Percentiles rank a stretch among this genome's conserved stretches.
Conservation (phyloP, 2,329 filamentous ascomycete species). For the Pyrenochaeta sp. region DNA sequence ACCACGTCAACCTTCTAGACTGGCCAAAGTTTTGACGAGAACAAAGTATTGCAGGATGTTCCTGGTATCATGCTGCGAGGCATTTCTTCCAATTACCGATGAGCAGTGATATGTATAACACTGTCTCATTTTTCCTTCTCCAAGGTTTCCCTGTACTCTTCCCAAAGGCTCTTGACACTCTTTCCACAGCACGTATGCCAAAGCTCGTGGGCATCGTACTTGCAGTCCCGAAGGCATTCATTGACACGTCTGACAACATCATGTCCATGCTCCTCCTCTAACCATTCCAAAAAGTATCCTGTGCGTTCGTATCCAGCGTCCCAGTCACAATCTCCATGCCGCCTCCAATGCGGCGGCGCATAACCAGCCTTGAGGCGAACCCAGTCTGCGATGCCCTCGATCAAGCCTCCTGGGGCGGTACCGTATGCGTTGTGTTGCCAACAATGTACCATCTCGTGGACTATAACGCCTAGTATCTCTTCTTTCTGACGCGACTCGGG, state of each 20-base stretch:
- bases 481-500: conserved; percentile 47
- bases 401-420: conserved; percentile 70
- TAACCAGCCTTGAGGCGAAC: conserved; percentile 78
- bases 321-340: conserved; percentile 69
- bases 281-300: conserved; percentile 86
- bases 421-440: conserved; percentile 78
- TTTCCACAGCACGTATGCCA: conserved; percentile 73
- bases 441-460: conserved; percentile 94
- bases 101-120: no score
- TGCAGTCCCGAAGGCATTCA: conserved; percentile 67
- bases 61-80: no score
- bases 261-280: conserved; percentile 70
- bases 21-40: no score
- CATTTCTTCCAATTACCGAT: no score
- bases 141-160: conserved; percentile 68
- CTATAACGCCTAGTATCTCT: conserved; percentile 83
- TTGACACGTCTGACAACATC: conserved; percentile 66
- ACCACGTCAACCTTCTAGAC: no score
- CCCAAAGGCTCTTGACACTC: conserved; percentile 74
- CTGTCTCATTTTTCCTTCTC: conserved; percentile 18
- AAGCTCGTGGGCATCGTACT: conserved; percentile 71
- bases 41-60: no score
- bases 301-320: conserved; percentile 90
- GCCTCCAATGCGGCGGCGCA: conserved; percentile 83
- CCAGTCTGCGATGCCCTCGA: conserved; percentile 94